Base-by-base conservation (phyloP, 2,329 filamentous ascomycete species). In the Fusarium cyanostomum region DNA sequence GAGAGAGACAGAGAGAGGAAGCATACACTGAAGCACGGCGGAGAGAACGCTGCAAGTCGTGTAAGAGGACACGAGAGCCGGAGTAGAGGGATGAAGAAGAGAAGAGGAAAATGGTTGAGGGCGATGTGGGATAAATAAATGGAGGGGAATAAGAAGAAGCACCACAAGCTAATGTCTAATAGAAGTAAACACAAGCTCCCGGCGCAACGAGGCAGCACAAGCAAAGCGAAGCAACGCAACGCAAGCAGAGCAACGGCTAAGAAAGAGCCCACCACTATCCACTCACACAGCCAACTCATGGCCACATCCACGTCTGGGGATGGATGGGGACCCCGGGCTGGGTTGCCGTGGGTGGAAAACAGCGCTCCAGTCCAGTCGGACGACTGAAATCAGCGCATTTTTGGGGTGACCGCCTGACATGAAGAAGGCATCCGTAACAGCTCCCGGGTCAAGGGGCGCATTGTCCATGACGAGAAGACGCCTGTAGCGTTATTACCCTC, bases 261-360 rank as follows among this genome's bases (percentile, higher is more conserved):
- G 26, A 11, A 28, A 33, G 51, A 52, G 30, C 54, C 60, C 43
- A 57, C 53, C 48, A 57, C 53, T 53, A 49, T 24, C 53, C 60
- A 55, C 50, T 58, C 60, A 60, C 52, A 66, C 52, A 55, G 57
- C 46, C 35, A 54, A 52, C 43, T 58, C 50, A 24, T 38, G 43
- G 66, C 66, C 62, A 41, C 53, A 56, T 59, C 64, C 58, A 66
- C 58, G 63, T 66, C 63, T 66, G 63, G 63, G 63, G 63, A 34
- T 44, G 68, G 67, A 70, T 68, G 63, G 66, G 61, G 58, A 63
- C 59, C 68, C 59, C 50, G 42, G 60, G 65, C 67, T 70, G 63
- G 67, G 52, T 56, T 68, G 57, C 51, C 43, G 41, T 37, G 34
- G 39, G 27, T 30, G 49, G 24, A 35, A n/a, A 37, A 31, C 28